phyloP scores from a whole-genome alignment of 2,329 filamentous ascomycete genomes.

The Claviceps sp. region DNA sequence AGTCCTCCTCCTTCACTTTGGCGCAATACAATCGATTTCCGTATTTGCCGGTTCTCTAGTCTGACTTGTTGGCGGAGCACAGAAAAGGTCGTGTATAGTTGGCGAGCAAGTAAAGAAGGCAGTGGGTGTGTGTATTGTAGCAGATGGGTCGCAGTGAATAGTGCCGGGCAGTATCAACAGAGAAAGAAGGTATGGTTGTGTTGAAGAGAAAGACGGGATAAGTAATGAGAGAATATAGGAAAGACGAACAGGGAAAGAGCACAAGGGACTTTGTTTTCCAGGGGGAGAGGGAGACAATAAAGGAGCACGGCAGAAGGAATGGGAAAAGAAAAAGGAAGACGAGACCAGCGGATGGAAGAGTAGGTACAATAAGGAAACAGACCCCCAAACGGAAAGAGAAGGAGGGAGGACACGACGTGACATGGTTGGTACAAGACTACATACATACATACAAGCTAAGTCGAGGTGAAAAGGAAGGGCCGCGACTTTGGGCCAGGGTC shows the following conservation, averaged over 20 bases:
- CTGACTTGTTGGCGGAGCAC: background rate
- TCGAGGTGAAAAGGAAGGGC: conserved; percentile 5
- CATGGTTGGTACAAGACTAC: conserved; percentile 4
- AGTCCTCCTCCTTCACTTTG: background rate
- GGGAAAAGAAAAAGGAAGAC: conserved; percentile 3
- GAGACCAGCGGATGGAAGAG: conserved; percentile 4
- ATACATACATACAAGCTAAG: too few relatives aligned
- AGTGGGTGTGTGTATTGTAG: background rate
- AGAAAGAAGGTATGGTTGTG: conserved; percentile 1
- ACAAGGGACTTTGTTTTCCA: background rate
- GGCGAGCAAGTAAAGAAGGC: background rate
- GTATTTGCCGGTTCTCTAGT: background rate
- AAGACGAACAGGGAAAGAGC: conserved; percentile 1
- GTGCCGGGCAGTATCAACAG: background rate
- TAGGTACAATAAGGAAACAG: conserved; percentile 4
- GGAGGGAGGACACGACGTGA: conserved; percentile 2
- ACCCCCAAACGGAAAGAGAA: conserved; percentile 6
- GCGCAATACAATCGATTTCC: background rate
- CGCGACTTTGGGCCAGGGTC: conserved; percentile 5
- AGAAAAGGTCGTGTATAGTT: background rate
- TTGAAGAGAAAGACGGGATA: background rate
- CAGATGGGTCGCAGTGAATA: background rate
- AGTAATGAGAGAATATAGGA: background rate
- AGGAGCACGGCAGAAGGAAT: conserved; percentile 3
- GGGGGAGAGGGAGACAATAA: background rate